Conservation (phyloP, 805 yeast genomes). For the Priceomyces castillae region DNA sequence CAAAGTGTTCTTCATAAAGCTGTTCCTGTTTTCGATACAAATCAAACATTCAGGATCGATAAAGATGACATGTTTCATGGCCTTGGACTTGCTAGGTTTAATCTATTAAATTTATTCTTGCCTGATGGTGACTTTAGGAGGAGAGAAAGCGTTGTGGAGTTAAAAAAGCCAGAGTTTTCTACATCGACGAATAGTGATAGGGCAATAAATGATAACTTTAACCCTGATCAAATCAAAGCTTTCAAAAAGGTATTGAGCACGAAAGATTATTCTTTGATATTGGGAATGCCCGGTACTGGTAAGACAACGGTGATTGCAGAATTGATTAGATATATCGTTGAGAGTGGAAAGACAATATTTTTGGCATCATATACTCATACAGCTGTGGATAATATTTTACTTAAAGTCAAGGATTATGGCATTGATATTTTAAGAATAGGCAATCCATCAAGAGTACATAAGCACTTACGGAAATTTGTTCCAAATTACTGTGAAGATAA, state of each 20-base stretch:
- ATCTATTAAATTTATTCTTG: constrained; percentile 65
- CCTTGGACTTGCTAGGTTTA: constrained; percentile 72
- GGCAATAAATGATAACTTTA: constrained; percentile 38
- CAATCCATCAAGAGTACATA: constrained; percentile 54
- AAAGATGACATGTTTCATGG: constrained; percentile 76
- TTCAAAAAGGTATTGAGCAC: constrained; percentile 62
- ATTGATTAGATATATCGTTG: constrained; percentile 59
- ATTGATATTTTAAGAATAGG: constrained; percentile 67
- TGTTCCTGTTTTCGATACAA: constrained; percentile 3
- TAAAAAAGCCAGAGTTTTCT: constrained; percentile 44
- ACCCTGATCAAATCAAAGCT: constrained; percentile 70
- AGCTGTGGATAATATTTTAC: constrained; percentile 89
- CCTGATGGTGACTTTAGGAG: constrained; percentile 45
- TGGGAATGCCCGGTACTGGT: constrained; percentile 99
- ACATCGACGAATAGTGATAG: constrained; percentile 19
- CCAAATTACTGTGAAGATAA: constrained; percentile 37
- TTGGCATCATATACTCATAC: constrained; percentile 90
- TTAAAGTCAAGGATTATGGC: constrained; percentile 52
- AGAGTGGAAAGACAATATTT: constrained; percentile 62
- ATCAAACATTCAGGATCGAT: constrained; percentile 61
- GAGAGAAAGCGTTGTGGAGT: constrained; percentile 53
- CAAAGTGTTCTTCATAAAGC: constrained; percentile 41
- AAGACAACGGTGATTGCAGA: constrained; percentile 70
- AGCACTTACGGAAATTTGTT: constrained; percentile 52
- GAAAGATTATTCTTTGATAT: constrained; percentile 71